These are phyloP conservation scores for Heterobasidion occidentale DNA, from an alignment of 1,284 basidiomycete genomes.

Conservation along the genomic window DNA sequence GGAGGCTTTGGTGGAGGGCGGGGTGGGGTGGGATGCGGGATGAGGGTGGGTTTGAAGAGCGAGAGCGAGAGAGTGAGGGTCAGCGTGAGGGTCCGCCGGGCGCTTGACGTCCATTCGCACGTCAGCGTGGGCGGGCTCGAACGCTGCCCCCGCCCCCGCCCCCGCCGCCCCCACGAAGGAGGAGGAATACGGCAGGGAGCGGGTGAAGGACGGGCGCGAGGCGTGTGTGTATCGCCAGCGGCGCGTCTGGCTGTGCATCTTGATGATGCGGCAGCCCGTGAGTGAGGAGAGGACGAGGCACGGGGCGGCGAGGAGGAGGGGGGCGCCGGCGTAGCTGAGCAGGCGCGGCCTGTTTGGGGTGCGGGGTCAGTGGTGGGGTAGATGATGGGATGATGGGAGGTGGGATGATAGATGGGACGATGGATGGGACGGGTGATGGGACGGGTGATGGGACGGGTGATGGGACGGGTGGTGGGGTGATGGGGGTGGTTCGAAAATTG, in stretches of 20 bases:
- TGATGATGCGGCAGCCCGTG: conserved; percentile 30
- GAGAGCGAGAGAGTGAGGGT: too few species aligned
- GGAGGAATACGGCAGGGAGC: background rate
- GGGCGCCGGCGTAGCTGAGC: conserved; percentile 49
- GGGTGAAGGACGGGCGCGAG: conserved; percentile 1
- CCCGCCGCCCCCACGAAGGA: too few species aligned
- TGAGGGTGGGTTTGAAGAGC: background rate
- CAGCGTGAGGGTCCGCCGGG: too few species aligned
- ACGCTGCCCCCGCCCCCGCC: background rate
- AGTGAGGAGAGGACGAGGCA: conserved; percentile 38
- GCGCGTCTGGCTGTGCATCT: conserved; percentile 15
- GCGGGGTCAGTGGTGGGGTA: background rate
- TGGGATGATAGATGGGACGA: background rate
- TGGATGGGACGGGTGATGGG: background rate
- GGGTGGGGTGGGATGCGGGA: background rate
- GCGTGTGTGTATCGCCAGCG: conserved; percentile 6
- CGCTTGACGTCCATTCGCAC: background rate
- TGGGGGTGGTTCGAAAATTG: conserved; percentile 9
- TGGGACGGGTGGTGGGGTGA: background rate
- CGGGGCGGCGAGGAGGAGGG: conserved; percentile 44
- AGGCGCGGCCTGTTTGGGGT: conserved; percentile 44
- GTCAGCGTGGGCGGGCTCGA: background rate
- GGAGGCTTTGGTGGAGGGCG: background rate
- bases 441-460: background rate
- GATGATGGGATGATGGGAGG: background rate